Conservation (phyloP, 495 filamentous ascomycete species). For the Bathelium albidoporum region DNA sequence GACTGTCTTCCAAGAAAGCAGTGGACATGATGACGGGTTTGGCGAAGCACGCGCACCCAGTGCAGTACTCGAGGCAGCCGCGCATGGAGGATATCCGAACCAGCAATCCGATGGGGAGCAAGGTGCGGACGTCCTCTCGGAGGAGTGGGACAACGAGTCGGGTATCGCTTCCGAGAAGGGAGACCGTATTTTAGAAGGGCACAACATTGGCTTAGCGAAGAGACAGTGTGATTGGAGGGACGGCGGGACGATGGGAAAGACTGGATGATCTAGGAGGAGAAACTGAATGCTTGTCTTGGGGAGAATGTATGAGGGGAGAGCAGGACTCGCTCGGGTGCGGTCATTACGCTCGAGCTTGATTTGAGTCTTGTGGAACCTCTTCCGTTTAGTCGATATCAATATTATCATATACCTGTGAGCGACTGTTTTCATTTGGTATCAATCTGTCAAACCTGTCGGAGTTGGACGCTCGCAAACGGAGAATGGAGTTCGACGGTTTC, state of each 20-base stretch:
- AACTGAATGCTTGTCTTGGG: background rate
- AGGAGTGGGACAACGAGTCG: background rate
- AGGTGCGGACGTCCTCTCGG: background rate
- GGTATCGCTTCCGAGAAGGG: background rate
- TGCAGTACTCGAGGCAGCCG: background rate
- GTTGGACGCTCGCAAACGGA: background rate
- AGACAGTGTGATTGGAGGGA: background rate
- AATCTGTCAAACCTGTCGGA: background rate
- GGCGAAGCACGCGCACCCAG: background rate
- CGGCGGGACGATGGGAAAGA: background rate
- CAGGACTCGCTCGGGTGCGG: background rate
- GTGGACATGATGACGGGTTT: background rate
- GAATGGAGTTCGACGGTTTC: too few species aligned
- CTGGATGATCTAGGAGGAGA: background rate
- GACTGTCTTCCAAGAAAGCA: background rate
- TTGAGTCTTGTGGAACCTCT: background rate
- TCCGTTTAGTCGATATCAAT: too few species aligned
- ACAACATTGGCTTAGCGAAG: background rate
- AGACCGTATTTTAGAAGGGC: background rate
- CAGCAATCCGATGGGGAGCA: background rate
- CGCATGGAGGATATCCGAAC: background rate
- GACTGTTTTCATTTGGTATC: background rate
- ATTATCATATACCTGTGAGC: background rate
- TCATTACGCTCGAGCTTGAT: background rate
- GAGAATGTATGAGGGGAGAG: background rate